A percentile compares a stretch with the other conserved stretches of the same genome.
phyloP scores from a whole-genome alignment of 2,329 filamentous ascomycete species.

The Tolypocladium cylindrosporum region DNA sequence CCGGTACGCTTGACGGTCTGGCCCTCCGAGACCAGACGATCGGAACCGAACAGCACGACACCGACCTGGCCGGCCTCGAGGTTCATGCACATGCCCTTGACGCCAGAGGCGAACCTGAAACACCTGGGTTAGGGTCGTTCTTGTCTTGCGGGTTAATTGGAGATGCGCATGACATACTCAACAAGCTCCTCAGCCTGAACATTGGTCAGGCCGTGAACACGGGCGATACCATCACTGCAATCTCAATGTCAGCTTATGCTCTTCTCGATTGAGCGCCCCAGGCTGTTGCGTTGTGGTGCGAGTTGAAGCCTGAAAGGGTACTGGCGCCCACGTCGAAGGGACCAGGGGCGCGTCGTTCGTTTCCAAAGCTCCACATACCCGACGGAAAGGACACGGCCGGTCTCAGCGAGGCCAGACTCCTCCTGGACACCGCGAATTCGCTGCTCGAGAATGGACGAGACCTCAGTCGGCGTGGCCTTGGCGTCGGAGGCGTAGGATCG shows the following conservation, averaged over 20 bases:
- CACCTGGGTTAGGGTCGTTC: constrained; percentile 9
- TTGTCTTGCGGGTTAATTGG: neutral
- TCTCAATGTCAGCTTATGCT: constrained; percentile 20
- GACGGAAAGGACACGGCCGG: constrained; percentile 95
- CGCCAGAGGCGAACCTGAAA: constrained; percentile 89
- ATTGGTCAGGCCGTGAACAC: constrained; percentile 99
- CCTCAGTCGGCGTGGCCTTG: constrained; percentile 94
- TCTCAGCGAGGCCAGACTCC: constrained; percentile 94
- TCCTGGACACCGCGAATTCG: constrained; percentile 97
- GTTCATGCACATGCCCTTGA: constrained; percentile 99
- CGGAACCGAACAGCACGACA: constrained; percentile 99
- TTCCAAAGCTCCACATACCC: constrained; percentile 59
- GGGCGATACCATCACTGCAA: constrained; percentile 96
- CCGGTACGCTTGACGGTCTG: constrained; percentile 99
- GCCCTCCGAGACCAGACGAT: constrained; percentile 99
- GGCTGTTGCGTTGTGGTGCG: neutral
- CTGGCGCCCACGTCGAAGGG: neutral
- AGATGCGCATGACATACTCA: constrained; percentile 59
- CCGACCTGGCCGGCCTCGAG: constrained; percentile 99
- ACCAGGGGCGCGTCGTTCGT: neutral
- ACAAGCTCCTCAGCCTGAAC: constrained; percentile 99
- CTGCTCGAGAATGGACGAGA: constrained; percentile 98
- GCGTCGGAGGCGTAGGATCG: constrained; percentile 87
- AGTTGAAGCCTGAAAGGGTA: neutral
- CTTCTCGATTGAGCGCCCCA: neutral